Percentiles rank a stretch among this genome's conserved stretches.
phyloP scores from a whole-genome alignment of 2,329 filamentous ascomycete species.

The Neonectria magnoliae region DNA sequence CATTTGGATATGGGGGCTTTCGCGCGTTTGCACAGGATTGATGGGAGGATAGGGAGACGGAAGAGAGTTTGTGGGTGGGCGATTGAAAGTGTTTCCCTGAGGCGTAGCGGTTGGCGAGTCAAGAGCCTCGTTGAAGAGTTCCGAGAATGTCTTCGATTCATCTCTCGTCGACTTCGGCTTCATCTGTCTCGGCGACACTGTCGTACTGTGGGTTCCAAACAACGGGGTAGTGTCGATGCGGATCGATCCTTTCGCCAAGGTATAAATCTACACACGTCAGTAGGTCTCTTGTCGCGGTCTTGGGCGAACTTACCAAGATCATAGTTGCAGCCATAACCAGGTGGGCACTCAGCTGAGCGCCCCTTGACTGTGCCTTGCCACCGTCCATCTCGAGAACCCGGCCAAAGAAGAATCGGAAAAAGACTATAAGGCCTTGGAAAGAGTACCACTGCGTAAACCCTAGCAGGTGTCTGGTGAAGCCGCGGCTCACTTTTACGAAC shows the following conservation, averaged over 20 bases:
- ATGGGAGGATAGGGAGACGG: conserved; percentile 30
- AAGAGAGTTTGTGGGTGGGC: conserved; percentile 30
- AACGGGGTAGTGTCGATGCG: conserved; percentile 67
- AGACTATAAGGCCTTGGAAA: conserved; percentile 69
- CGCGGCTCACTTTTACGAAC: conserved; percentile 68
- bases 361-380: conserved; percentile 49
- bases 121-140: conserved; percentile 48
- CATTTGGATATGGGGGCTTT: conserved; percentile 23
- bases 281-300: background rate
- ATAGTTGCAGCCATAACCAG: conserved; percentile 63
- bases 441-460: conserved; percentile 73
- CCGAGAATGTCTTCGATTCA: conserved; percentile 56
- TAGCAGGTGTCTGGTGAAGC: conserved; percentile 67
- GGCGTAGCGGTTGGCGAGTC: conserved; percentile 37
- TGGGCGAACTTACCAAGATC: conserved; percentile 58
- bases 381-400: conserved; percentile 53
- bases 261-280: conserved; percentile 55
- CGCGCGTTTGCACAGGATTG: conserved; percentile 22
- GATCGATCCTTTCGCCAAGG: conserved; percentile 56
- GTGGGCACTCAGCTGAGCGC: conserved; percentile 64
- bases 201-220: conserved; percentile 49
- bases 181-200: conserved; percentile 39
- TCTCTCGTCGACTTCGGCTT: conserved; percentile 36
- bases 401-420: conserved; percentile 63
- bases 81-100: conserved; percentile 23